Evolutionary conservation across 305 asterid genomes (phyloP).

Genomic region (Solanum aculeatissimum): DNA sequence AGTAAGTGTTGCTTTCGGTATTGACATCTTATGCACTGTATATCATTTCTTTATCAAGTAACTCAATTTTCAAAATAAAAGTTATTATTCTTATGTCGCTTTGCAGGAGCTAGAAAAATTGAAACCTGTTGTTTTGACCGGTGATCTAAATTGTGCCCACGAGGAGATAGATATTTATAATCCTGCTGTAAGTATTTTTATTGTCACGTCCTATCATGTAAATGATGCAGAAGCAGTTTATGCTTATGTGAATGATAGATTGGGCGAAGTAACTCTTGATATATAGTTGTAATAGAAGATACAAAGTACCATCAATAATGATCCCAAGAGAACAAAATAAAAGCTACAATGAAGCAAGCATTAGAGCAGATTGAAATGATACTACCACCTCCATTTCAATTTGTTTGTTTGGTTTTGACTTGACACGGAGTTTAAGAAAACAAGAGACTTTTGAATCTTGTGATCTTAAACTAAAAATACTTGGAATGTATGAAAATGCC

Average conservation of each 20-base stretch:
- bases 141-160: conserved; percentile 94
- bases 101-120: conserved; percentile 72
- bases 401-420: background rate
- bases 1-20: conserved; percentile 35
- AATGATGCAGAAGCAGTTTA: background rate
- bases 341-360: background rate
- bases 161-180: conserved; percentile 84
- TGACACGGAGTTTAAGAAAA: background rate
- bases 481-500: background rate
- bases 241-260: background rate
- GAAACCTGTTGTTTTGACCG: conserved; percentile 92
- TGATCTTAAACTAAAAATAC: background rate
- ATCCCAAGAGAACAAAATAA: background rate
- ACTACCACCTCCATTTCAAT: background rate
- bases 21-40: background rate
- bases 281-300: background rate
- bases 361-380: background rate
- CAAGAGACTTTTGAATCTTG: background rate
- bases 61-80: background rate
- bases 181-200: conserved; percentile 62
- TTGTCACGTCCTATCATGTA: background rate
- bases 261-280: background rate
- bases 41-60: background rate
- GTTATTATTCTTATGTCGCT: conserved; percentile 10
- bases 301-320: background rate